A percentile compares a stretch with the other conserved stretches of the same genome.
Evolutionary conservation across 1,284 basidiomycete genomes (phyloP).

Genomic region (Cutaneotrichosporon mucoides): DNA sequence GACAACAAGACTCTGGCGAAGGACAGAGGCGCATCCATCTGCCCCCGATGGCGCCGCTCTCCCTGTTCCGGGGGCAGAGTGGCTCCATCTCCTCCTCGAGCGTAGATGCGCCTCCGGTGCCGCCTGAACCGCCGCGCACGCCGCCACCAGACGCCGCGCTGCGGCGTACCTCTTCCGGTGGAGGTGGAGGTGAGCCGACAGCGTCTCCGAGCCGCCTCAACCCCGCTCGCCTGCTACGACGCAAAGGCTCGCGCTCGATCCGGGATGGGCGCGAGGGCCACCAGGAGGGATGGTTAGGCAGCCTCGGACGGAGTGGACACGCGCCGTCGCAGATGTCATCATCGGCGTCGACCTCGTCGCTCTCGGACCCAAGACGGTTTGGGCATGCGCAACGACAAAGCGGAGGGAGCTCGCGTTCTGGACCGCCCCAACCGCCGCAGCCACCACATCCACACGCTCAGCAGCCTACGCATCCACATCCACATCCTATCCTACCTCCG

Average conservation of each 20-base stretch:
- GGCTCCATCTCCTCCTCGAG: not conserved
- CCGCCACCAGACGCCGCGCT: not conserved
- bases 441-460: no score
- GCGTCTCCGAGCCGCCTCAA: conserved; percentile 10
- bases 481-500: no score
- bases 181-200: not conserved
- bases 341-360: no score
- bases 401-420: no score
- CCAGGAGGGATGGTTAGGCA: not conserved
- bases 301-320: no score
- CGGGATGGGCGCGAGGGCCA: not conserved
- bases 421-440: no score
- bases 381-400: no score
- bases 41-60: conserved; percentile 5
- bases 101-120: not conserved
- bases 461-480: no score
- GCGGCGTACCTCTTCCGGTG: not conserved
- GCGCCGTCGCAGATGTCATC: no score
- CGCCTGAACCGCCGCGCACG: not conserved
- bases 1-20: no score
- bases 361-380: no score
- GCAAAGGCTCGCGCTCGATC: conserved; percentile 7
- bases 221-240: conserved; percentile 11
- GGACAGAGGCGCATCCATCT: no score
- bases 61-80: conserved; percentile 8